Conservation (phyloP, 2,329 filamentous ascomycete genomes). For the Stachybotrys elegans region DNA sequence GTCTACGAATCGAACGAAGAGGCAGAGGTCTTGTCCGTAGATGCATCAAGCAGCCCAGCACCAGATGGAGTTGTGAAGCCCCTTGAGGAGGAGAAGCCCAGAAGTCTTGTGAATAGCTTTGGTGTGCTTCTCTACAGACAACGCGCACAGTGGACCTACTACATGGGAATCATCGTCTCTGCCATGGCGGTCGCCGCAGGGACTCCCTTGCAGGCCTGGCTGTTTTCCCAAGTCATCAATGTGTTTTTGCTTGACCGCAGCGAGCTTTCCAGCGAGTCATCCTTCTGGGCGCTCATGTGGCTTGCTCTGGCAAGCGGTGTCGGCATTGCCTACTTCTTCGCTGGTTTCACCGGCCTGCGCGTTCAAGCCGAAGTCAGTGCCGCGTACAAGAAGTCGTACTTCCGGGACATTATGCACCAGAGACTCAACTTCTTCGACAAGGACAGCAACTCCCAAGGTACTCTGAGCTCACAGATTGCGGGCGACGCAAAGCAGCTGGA, state of each 20-base stretch:
- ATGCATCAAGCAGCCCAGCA: neutral
- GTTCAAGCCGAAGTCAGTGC: constrained; percentile 13
- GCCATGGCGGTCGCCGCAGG: constrained; percentile 19
- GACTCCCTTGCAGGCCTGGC: constrained; percentile 22
- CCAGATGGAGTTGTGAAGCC: neutral
- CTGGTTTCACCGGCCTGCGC: constrained; percentile 14
- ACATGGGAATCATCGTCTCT: constrained; percentile 15
- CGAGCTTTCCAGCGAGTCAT: constrained; percentile 19
- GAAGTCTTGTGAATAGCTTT: constrained; percentile 6
- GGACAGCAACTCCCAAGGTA: constrained; percentile 21
- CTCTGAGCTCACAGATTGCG: constrained; percentile 19
- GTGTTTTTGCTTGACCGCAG: constrained; percentile 17
- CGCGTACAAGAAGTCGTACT: constrained; percentile 20
- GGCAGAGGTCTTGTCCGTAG: neutral
- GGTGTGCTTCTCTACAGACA: constrained; percentile 15
- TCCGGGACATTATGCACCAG: constrained; percentile 22
- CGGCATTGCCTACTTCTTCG: constrained; percentile 19
- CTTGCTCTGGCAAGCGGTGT: constrained; percentile 21
- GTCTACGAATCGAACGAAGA: neutral
- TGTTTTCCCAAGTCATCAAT: constrained; percentile 20
- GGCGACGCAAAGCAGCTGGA: constrained; percentile 26
- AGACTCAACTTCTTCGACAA: constrained; percentile 23
- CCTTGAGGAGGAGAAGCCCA: neutral
- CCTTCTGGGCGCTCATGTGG: constrained; percentile 27
- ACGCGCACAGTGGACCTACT: constrained; percentile 17